A percentile compares a stretch with the other conserved stretches of the same genome.
Evolutionary conservation across 306 rosid genomes (phyloP).

Genomic region (Vigna unguiculata): DNA sequence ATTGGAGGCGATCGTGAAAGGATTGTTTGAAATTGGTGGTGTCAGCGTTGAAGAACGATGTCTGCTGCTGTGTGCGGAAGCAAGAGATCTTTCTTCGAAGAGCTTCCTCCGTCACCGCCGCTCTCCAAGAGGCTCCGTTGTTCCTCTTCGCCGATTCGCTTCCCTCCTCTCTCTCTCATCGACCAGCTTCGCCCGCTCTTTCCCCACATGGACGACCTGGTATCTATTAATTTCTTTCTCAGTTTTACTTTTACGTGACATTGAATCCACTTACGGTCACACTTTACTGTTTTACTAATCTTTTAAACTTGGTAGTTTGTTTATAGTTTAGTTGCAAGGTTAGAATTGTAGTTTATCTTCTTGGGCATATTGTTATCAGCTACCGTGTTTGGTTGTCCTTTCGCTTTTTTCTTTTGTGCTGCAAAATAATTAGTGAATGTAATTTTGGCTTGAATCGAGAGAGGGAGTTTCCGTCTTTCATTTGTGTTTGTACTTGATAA

Average conservation of each 20-base stretch:
- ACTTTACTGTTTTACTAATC: background rate
- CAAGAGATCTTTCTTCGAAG: constrained; percentile 98
- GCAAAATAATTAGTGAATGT: background rate
- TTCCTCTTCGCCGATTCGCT: constrained; percentile 83
- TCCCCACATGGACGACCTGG: constrained; percentile 75
- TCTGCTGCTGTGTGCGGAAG: constrained; percentile 99
- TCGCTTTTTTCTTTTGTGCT: background rate
- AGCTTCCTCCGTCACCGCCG: constrained; percentile 91
- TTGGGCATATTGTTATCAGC: background rate
- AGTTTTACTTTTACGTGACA: background rate
- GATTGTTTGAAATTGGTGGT: constrained; percentile 10
- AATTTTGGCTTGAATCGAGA: background rate
- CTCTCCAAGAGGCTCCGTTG: constrained; percentile 89
- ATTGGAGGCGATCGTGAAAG: constrained; percentile 22
- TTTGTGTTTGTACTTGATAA: background rate
- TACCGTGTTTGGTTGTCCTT: background rate
- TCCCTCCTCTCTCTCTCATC: constrained; percentile 59
- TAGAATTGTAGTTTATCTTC: background rate
- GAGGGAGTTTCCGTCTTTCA: background rate
- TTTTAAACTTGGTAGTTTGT: background rate
- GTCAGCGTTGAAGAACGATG: constrained; percentile 64
- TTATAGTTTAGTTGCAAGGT: background rate
- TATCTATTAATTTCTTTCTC: background rate
- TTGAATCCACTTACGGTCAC: background rate
- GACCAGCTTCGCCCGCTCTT: constrained; percentile 77